Percentiles rank a stretch among this genome's conserved stretches.
Conservation (phyloP, 768 basidiomycete species). For the Amanita inopinata region DNA sequence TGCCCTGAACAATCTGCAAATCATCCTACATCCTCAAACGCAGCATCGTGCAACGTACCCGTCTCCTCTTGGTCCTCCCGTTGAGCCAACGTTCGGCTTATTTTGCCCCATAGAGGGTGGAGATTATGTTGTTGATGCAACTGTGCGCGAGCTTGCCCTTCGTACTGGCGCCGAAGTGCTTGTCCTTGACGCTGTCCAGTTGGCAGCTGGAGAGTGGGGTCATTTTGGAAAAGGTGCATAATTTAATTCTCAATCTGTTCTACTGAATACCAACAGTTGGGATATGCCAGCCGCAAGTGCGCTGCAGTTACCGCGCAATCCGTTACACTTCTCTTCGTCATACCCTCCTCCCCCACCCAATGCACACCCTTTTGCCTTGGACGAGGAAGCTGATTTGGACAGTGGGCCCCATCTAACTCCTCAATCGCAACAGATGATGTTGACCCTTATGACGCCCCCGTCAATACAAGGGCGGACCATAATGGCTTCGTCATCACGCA, state of each 20-base stretch:
- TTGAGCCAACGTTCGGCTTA: constrained; percentile 77
- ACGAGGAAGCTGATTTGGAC: constrained; percentile 37
- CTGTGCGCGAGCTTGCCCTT: constrained; percentile 68
- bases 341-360: constrained; percentile 16
- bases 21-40: constrained; percentile 73
- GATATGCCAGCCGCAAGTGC: constrained; percentile 53
- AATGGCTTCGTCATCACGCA: constrained; percentile 31
- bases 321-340: constrained; percentile 52
- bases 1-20: constrained; percentile 62
- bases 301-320: constrained; percentile 62
- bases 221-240: constrained; percentile 65
- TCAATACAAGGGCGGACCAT: constrained; percentile 29
- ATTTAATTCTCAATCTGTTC: constrained; percentile 4
- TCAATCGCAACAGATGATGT: constrained; percentile 29
- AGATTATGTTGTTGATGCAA: constrained; percentile 71
- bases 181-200: constrained; percentile 72
- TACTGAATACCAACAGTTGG: background rate
- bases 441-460: constrained; percentile 31
- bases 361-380: constrained; percentile 26
- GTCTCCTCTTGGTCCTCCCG: constrained; percentile 38
- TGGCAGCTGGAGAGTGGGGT: constrained; percentile 86
- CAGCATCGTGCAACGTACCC: constrained; percentile 64
- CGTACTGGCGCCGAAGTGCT: constrained; percentile 73
- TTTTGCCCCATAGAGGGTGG: constrained; percentile 85
- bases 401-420: constrained; percentile 20